Evolutionary conservation across 331 rosid genomes (phyloP), one percentile per base, ranked within the genome.

Genomic region (Malus hybrid): DNA sequence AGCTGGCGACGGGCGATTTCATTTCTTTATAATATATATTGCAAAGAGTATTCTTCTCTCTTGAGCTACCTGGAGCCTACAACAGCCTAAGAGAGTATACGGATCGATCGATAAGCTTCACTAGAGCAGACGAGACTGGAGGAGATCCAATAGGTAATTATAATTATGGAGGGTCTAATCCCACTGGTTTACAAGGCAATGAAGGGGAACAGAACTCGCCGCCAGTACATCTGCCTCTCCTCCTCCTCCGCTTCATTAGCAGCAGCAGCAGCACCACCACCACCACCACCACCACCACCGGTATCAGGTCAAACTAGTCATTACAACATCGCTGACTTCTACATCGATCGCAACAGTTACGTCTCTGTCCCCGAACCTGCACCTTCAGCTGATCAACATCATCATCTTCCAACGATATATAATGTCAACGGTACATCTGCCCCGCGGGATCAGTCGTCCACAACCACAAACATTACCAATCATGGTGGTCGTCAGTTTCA

Each of bases 171-270:
- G 71, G 88, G 88, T 61, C 80, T 85, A 44, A 80, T 85, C 60
- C 88, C 88, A 18, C 29, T 79, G 86, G 74, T 85, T 12, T 82
- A 9, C 76, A 82, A 66, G 78, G 88, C 84, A 6, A 61, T 85
- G 52, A 85, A 79, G 82, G 79, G 36, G 67, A 73, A n/a, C 22
- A 79, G 42, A 44, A 46, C 14, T 44, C 80, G 79, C 4, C 57
- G 54, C 8, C 76, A 64, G 18, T 77, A 85, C 75, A 48, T 57
- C 16, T 42, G 57, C 29, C 80, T 80, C 29, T 65, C 77, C 9
- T 34, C 84, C 46, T 10, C 46, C 55, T 22, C 67, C 20, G 3
- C 46, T 3, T 39, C 46, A 39, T 10, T 39, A 65, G 24, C 68
- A 5, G 3, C 67, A 7, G 11, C 44, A 39, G 12, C 46, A 36